phyloP scores from a whole-genome alignment of 2,329 filamentous ascomycete genomes.

The Epichloe baconii region DNA sequence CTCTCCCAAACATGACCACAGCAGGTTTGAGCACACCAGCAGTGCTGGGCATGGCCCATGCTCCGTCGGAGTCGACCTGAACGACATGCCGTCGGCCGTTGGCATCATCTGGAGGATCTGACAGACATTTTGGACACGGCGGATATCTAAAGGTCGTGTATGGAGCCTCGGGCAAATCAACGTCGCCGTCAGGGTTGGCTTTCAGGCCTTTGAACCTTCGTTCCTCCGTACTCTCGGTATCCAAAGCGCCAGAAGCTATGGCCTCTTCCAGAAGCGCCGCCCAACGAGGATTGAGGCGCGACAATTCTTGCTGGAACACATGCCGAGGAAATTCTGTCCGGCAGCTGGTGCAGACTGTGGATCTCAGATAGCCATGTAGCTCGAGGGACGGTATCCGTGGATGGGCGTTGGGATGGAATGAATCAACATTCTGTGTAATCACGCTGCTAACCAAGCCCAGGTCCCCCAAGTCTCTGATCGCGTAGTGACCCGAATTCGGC shows the following conservation, averaged over 20 bases:
- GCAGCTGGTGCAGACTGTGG: conserved; percentile 71
- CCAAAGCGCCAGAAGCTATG: conserved; percentile 59
- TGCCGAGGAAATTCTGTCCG: conserved; percentile 55
- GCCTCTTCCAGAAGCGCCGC: conserved; percentile 60
- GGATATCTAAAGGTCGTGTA: conserved; percentile 89
- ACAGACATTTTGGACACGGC: conserved; percentile 68
- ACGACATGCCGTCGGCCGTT: conserved; percentile 47
- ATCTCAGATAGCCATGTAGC: conserved; percentile 80
- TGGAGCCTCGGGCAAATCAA: conserved; percentile 74
- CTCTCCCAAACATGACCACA: conserved; percentile 96
- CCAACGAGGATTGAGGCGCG: conserved; percentile 77
- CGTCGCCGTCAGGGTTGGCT: conserved; percentile 88
- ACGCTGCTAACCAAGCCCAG: conserved; percentile 64
- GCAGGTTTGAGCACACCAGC: conserved; percentile 83
- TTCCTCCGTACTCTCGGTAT: conserved; percentile 63
- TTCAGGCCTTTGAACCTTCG: conserved; percentile 56
- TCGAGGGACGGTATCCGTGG: conserved; percentile 64
- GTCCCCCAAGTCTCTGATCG: conserved; percentile 58
- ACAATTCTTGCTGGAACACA: conserved; percentile 63
- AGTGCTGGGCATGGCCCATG: conserved; percentile 52
- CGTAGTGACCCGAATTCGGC: conserved; percentile 70
- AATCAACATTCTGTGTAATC: conserved; percentile 95
- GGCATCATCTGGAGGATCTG: conserved; percentile 40
- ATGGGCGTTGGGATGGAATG: conserved; percentile 72
- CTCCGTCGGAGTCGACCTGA: conserved; percentile 65